Evolutionary conservation across 2,329 filamentous ascomycete genomes (phyloP), one percentile per base, ranked within the genome.

Genomic region (Fusarium chlamydosporum): DNA sequence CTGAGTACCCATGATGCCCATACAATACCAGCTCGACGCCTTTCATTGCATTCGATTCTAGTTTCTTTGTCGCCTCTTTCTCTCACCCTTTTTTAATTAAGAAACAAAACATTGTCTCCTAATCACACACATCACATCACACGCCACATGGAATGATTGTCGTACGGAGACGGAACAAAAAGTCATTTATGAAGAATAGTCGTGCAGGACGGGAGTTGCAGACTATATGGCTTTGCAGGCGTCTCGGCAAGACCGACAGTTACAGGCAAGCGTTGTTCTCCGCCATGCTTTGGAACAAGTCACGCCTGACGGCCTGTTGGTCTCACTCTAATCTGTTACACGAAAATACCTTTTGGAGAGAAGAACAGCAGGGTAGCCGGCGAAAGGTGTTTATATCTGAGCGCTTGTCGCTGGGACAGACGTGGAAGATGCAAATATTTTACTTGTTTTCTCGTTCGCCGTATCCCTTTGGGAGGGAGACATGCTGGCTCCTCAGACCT

Each of bases 1-100:
- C 83, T 82, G 80, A 83, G 82, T 85, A 83, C 79, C 83, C 81
- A 86, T 85, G 85, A 88, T 85, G 83, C 82, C 82, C 79, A 82
- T 83, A 84, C 82, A 85, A 83, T 84, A 86, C 83, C 84, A 85
- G 83, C 84, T 84, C 82, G 81, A 80, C 79, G 83, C 83, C 81
- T 81, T 80, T 82, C 79, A 78, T 82, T 83, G 81, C 73, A 77
- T 83, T 85, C 79, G 72, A 76, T 80, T 81, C 74, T 79, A 76
- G 67, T 77, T 75, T 76, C 75, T 75, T 77, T 81, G 71, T 76
- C 72, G 68, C 70, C 74, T 77, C 69, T 76, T 74, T 75, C 75
- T 71, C 77, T 75, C 79, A 77, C 48, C 55, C 78, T 76, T 76
- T 76, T 79, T 79, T 80, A 79, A 80, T 80, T 75, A 71, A 74